Conservation (phyloP, 306 rosid species). For the Delonix regia region DNA sequence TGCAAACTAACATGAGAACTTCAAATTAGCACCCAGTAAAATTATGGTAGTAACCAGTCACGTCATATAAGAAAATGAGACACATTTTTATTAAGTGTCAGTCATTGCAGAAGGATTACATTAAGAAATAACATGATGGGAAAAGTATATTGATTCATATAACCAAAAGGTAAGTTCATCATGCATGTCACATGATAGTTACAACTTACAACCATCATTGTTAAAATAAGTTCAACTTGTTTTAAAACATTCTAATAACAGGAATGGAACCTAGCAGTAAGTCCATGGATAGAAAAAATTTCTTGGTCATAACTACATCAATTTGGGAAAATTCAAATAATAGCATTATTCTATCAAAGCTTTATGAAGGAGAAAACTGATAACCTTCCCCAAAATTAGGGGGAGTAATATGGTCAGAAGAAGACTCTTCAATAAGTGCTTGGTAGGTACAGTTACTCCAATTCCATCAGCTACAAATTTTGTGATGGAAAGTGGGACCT, state of each 20-base stretch:
- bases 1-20: neutral
- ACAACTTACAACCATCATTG: constrained; percentile 20
- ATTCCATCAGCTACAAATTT: constrained; percentile 84
- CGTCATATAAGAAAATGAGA: constrained; percentile 15
- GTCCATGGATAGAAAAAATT: constrained; percentile 14
- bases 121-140: constrained; percentile 18
- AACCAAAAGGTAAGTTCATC: constrained; percentile 19
- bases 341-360: neutral
- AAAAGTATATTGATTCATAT: neutral
- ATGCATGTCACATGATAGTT: constrained; percentile 1
- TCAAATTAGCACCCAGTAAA: constrained; percentile 11
- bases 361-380: constrained; percentile 26
- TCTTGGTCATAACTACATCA: constrained; percentile 12
- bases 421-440: constrained; percentile 80
- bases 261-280: constrained; percentile 3
- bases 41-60: neutral
- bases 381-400: constrained; percentile 88
- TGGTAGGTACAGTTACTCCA: constrained; percentile 82
- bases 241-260: constrained; percentile 15
- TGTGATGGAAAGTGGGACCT: constrained; percentile 88
- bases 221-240: neutral
- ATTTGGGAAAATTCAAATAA: constrained; percentile 27
- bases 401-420: constrained; percentile 74
- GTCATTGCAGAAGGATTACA: constrained; percentile 13
- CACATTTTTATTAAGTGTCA: neutral